Percentiles rank a stretch among this genome's conserved stretches.
These are phyloP conservation scores for Syzygium syzygioides DNA, from an alignment of 441 rosid genomes.

Conservation along the genomic window DNA sequence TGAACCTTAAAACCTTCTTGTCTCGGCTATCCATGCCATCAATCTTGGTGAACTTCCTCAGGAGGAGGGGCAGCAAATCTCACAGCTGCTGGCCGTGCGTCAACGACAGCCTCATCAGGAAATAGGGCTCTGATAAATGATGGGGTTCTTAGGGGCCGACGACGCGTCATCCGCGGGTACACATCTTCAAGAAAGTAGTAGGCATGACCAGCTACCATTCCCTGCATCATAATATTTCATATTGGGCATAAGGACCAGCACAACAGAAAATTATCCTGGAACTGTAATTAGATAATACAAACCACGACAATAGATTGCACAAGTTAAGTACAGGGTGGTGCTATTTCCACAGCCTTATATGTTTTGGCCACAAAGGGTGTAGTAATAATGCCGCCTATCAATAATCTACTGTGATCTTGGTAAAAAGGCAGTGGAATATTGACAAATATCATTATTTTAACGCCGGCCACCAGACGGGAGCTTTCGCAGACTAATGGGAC, in stretches of 20 bases:
- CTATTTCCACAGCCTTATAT: background rate
- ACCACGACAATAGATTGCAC: background rate
- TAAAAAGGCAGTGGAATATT: background rate
- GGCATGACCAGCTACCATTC: constrained; percentile 98
- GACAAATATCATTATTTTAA: background rate
- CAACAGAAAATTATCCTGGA: background rate
- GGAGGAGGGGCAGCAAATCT: constrained; percentile 83
- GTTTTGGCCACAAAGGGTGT: background rate
- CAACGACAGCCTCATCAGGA: constrained; percentile 81
- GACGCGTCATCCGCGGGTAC: constrained; percentile 90
- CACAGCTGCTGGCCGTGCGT: constrained; percentile 66
- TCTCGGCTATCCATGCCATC: constrained; percentile 4
- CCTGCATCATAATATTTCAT: constrained; percentile 40
- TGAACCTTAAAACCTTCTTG: background rate
- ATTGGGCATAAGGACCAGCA: background rate
- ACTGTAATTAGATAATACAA: background rate
- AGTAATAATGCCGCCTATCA: background rate
- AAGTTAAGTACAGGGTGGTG: background rate
- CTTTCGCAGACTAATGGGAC: background rate
- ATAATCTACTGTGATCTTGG: background rate
- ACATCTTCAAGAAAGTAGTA: constrained; percentile 97
- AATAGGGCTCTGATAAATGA: constrained; percentile 75
- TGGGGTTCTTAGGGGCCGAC: constrained; percentile 82
- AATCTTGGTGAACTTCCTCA: constrained; percentile 61
- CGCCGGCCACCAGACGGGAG: background rate